Evolutionary conservation across 805 yeast species (phyloP), one percentile per base, ranked within the genome.

Genomic region (Grigorovia yakushimaensis): DNA sequence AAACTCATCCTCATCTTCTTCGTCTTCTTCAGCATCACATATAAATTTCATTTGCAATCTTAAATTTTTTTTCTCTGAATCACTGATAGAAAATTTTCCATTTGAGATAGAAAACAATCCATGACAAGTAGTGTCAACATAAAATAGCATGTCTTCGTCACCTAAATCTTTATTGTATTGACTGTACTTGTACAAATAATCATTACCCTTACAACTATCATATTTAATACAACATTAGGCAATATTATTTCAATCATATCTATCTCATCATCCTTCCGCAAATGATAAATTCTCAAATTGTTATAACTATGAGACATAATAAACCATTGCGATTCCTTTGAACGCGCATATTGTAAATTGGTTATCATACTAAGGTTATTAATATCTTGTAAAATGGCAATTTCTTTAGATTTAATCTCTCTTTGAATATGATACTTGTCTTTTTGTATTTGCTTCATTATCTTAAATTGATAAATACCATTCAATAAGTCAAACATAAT

Each of bases 401-500:
- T 44, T 10, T 37, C 38, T 13, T 42, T 35, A 10, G 47, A 41
- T 22, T 27, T 23, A 4, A 13, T 17, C 6, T 45, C 45, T 18
- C 40, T 42, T 15, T 40, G 39, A 8, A 50, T 23, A 6, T 20
- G 27, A 30, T 47, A 45, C 5, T 33, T 33, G 17, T 15, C 18
- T 11, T 33, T 33, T 33, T 33, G 17, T 15, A 11, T 15, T 33
- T 33, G 17, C 17, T 15, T 17, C 20, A 11, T 11, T 38, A 18
- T 13, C 19, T 36, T 42, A 30, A 46, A 50, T 41, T 51, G 50
- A 33, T 48, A 54, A 10, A 54, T 42, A 3, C 64, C 64, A 44
- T 49, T 51, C 8, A 47, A 45, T 1, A 52, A 9, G 42, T 57
- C 51, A 9, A 50, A 42, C 19, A 49, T 23, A 10, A 47, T n/a